Conservation (phyloP, 192 early-diverging fungal species). For the Physocladia obscura region DNA sequence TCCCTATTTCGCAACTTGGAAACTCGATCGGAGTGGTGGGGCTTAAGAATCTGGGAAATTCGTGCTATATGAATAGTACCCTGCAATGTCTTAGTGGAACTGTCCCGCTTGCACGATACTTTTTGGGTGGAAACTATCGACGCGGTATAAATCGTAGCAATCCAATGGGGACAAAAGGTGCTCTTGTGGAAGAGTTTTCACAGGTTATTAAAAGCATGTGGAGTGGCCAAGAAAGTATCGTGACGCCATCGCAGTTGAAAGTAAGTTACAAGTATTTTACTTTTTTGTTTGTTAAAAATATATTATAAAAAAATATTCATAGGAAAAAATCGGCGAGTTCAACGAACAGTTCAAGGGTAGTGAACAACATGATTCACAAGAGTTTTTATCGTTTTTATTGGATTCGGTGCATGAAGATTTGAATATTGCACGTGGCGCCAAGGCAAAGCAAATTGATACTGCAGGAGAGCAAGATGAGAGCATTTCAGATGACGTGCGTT, state of each 20-base stretch:
- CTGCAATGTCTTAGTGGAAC: slow-evolving; percentile 84
- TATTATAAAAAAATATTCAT: slow-evolving; percentile 7
- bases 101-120: slow-evolving; percentile 52
- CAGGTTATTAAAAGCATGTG: slow-evolving; percentile 81
- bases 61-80: slow-evolving; percentile 89
- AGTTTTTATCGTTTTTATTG: slow-evolving; percentile 87
- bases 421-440: slow-evolving; percentile 58
- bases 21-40: slow-evolving; percentile 52
- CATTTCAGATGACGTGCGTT: slow-evolving; percentile 55
- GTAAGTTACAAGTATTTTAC: slow-evolving; percentile 3
- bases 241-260: slow-evolving; percentile 78
- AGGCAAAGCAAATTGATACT: slow-evolving; percentile 52
- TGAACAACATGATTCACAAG: slow-evolving; percentile 96
- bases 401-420: slow-evolving; percentile 91
- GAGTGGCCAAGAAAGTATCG: slow-evolving; percentile 70
- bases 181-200: slow-evolving; percentile 73
- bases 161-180: slow-evolving; percentile 70
- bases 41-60: slow-evolving; percentile 82
- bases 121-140: slow-evolving; percentile 52
- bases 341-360: slow-evolving; percentile 81
- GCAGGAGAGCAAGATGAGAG: slow-evolving; percentile 58
- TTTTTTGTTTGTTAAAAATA: not conserved
- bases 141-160: slow-evolving; percentile 66
- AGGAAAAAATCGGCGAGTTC: slow-evolving; percentile 69
- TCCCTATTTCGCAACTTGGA: slow-evolving; percentile 21